Evolutionary conservation across 768 basidiomycete genomes (phyloP).

Genomic region (Trametes punicea): DNA sequence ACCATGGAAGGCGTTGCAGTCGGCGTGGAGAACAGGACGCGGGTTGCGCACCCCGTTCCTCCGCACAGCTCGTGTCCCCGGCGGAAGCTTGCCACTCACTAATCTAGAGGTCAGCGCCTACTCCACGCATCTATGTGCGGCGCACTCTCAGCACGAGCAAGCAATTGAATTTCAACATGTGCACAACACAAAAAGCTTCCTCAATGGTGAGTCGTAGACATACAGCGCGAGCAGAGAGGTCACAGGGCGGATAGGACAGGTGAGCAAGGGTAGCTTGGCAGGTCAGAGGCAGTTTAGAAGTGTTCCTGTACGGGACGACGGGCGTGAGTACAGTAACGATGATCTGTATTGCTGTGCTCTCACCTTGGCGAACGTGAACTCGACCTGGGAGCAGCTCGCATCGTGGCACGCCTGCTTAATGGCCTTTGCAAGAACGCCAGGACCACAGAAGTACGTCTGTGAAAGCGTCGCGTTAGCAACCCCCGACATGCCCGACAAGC

Average conservation of each 20-base stretch:
- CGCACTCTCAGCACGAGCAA: too few relatives aligned
- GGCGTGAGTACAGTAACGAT: too few relatives aligned
- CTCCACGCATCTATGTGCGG: background rate
- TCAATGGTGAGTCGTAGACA: background rate
- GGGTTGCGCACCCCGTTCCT: conserved; percentile 43
- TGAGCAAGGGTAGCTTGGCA: background rate
- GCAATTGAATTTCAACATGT: conserved; percentile 11
- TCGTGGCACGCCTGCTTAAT: conserved; percentile 70
- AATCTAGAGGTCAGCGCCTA: background rate
- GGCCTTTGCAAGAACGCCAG: conserved; percentile 66
- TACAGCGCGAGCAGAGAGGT: conserved; percentile 13
- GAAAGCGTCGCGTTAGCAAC: conserved; percentile 4
- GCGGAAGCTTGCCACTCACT: conserved; percentile 45
- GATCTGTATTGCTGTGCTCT: too few relatives aligned
- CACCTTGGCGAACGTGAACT: conserved; percentile 84
- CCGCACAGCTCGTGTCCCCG: conserved; percentile 44
- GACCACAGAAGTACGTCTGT: conserved; percentile 89
- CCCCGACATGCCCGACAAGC: conserved; percentile 3
- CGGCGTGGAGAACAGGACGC: conserved; percentile 44
- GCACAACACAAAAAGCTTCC: conserved; percentile 9
- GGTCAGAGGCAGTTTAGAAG: conserved; percentile 39
- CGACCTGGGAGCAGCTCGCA: conserved; percentile 51
- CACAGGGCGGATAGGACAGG: background rate
- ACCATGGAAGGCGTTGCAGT: conserved; percentile 43
- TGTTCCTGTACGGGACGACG: conserved; percentile 45